Conservation (phyloP, 495 filamentous ascomycete species). For the Aspergillus sclerotiicarbonarius region DNA sequence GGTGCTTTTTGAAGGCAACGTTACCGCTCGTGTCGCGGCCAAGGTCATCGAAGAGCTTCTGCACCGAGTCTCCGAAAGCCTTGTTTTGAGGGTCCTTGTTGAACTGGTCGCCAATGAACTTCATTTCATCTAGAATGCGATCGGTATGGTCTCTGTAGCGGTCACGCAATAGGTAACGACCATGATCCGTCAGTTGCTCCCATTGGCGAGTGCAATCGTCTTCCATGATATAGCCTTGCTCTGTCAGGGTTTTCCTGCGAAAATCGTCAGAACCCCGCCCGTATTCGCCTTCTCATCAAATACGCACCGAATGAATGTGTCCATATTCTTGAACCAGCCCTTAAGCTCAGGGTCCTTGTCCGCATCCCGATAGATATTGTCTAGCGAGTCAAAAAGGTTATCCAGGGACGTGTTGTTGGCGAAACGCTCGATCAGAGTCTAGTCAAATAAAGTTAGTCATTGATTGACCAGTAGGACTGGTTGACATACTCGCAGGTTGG, state of each 20-base stretch:
- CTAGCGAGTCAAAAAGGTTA: constrained; percentile 82
- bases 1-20: constrained; percentile 83
- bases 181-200: constrained; percentile 80
- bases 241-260: constrained; percentile 67
- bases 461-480: constrained; percentile 14
- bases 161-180: constrained; percentile 82
- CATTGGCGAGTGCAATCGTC: constrained; percentile 80
- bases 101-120: constrained; percentile 86
- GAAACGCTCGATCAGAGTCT: constrained; percentile 90
- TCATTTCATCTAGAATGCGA: constrained; percentile 82
- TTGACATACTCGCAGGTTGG: constrained; percentile 68
- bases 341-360: constrained; percentile 85
- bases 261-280: constrained; percentile 11
- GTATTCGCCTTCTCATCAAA: neutral
- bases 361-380: constrained; percentile 85
- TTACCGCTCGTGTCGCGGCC: constrained; percentile 84
- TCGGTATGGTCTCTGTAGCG: constrained; percentile 87
- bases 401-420: constrained; percentile 90
- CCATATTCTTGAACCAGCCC: constrained; percentile 80
- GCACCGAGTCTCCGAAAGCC: constrained; percentile 67
- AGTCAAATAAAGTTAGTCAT: constrained; percentile 38
- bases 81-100: constrained; percentile 83
- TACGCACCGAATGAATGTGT: constrained; percentile 66
- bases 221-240: constrained; percentile 88
- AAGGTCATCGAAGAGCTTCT: constrained; percentile 85